Evolutionary conservation across 371 early-diverging fungal species (phyloP), one percentile per base, ranked within the genome.

Genomic region (Mortierella sp.): DNA sequence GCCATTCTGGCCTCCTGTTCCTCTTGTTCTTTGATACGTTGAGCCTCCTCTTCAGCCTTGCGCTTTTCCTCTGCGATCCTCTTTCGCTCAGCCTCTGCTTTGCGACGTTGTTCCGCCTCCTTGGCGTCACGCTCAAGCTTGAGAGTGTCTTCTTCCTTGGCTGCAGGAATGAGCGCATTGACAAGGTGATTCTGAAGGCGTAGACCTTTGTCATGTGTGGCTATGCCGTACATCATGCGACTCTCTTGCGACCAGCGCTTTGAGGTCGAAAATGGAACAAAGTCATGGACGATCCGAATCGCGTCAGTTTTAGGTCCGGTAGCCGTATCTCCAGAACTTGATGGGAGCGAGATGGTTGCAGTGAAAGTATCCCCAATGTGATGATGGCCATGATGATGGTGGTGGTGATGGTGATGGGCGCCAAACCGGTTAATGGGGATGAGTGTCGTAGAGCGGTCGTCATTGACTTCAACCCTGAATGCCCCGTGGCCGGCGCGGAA

Each of bases 191-290:
- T 88, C 9, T 80, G 68, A 12, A 92, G 70, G 24, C 88, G 81
- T 3, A 83, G 47, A 0, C 91, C 88, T 64, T 86, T 90, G 9
- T 89, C 90, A 10, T 80, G 65, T 7, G 85, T 79, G 8, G 83
- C 58, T 12, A 73, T 60, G 4, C 95, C 94, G 72, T 88, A 94
- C 85, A 94, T 82, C 86, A 95, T 84, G 10, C 90, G 87, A 16
- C 89, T 90, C 78, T 96, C 96, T 72, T 96, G 94, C 23, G 86
- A 83, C 96, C 96, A 96, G 1, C 98, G 88, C 68, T 95, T 94
- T 16, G 82, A 61, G 1, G 94, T 91, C 5, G 89, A 82, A 83
- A 90, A 81, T 8, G 94, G 92, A 48, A 83, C 85, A 79, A 90
- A 93, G 34, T 89, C 87, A 50, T 91, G 88, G 12, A 90, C 82